A percentile compares a stretch with the other conserved stretches of the same genome.
These are phyloP conservation scores for Auriculariales sp. DNA, from an alignment of 768 basidiomycete genomes.

Conservation along the genomic window DNA sequence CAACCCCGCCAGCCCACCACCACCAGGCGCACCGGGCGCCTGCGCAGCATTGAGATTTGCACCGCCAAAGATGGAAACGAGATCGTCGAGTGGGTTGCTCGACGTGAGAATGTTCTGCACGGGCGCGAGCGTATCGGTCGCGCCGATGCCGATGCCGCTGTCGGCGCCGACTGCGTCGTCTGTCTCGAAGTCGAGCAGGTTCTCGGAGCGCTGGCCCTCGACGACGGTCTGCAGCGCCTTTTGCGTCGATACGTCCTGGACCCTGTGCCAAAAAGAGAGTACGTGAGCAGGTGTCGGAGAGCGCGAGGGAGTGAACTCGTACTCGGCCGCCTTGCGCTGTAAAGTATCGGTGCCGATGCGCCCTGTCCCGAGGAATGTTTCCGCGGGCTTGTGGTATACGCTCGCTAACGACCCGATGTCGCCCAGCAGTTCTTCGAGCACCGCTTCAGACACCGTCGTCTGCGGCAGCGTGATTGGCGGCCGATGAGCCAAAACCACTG, in stretches of 20 bases:
- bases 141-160: conserved; percentile 60
- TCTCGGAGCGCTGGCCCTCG: conserved; percentile 86
- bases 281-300: background rate
- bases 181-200: conserved; percentile 89
- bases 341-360: conserved; percentile 74
- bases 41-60: conserved; percentile 18
- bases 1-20: conserved; percentile 6
- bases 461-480: conserved; percentile 90
- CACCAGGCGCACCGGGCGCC: conserved; percentile 7
- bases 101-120: conserved; percentile 64
- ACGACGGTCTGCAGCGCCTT: conserved; percentile 87
- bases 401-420: conserved; percentile 85
- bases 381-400: conserved; percentile 93
- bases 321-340: conserved; percentile 49
- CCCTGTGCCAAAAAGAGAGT: conserved; percentile 24
- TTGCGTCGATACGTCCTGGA: conserved; percentile 59
- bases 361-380: conserved; percentile 90
- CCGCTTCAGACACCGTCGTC: conserved; percentile 73
- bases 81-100: conserved; percentile 80
- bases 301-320: conserved; percentile 16
- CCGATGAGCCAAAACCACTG: conserved; percentile 79
- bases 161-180: conserved; percentile 54
- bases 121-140: conserved; percentile 53
- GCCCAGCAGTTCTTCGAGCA: conserved; percentile 81
- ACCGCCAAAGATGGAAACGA: conserved; percentile 82